Evolutionary conservation across 75 land plant species (phyloP).

Genomic region (Isoetes taiwanensis): DNA sequence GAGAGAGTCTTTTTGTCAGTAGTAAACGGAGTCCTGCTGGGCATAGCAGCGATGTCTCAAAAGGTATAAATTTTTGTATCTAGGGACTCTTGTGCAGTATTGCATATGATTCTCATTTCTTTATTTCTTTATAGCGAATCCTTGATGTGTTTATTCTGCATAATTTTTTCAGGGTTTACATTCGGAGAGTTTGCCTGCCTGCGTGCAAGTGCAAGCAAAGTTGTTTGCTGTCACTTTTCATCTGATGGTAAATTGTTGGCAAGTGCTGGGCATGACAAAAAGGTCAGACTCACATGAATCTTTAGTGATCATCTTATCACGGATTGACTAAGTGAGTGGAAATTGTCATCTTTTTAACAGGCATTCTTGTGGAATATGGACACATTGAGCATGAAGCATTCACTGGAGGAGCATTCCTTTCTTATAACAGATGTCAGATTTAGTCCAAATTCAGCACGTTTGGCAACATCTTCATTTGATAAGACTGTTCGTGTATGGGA

Average conservation of each 20-base stretch:
- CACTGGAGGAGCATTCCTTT: slow-evolving; percentile 28
- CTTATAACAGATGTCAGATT: slow-evolving; percentile 46
- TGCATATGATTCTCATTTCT: neutral
- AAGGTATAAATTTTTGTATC: slow-evolving; percentile 19
- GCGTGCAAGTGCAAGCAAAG: slow-evolving; percentile 39
- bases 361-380: slow-evolving; percentile 48
- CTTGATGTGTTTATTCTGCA: neutral
- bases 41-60: slow-evolving; percentile 28
- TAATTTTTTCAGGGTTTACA: slow-evolving; percentile 35
- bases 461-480: slow-evolving; percentile 62
- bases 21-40: slow-evolving; percentile 38
- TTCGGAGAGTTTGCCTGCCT: slow-evolving; percentile 41
- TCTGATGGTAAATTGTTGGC: slow-evolving; percentile 63
- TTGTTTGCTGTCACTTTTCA: slow-evolving; percentile 67
- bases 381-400: slow-evolving; percentile 21
- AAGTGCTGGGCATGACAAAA: slow-evolving; percentile 79
- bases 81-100: neutral
- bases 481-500: slow-evolving; percentile 46
- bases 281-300: slow-evolving; percentile 23
- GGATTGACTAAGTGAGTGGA: neutral
- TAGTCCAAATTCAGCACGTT: slow-evolving; percentile 29
- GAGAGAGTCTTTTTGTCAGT: slow-evolving; percentile 27
- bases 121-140: neutral
- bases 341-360: slow-evolving; percentile 11
- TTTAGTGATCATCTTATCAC: neutral